These are phyloP conservation scores for Penicillium tannophilum DNA, from an alignment of 495 filamentous ascomycete species.

Conservation along the genomic window DNA sequence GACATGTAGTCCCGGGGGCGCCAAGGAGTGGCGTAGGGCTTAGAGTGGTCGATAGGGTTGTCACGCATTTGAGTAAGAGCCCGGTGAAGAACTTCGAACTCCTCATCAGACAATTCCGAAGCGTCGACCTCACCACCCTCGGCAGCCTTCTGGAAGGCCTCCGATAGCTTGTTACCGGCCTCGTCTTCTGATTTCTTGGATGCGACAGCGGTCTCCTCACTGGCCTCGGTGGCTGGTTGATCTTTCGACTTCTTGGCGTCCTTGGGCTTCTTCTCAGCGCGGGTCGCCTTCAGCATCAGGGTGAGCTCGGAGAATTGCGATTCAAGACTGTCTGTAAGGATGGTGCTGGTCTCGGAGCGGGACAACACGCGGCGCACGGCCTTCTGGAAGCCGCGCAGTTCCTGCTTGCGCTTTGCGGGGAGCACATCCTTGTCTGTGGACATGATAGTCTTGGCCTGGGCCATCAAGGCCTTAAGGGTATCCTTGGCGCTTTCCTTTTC, in stretches of 20 bases:
- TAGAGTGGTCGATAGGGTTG: conserved; percentile 73
- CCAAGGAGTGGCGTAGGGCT: conserved; percentile 94
- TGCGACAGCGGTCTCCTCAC: conserved; percentile 5
- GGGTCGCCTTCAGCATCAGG: conserved; percentile 44
- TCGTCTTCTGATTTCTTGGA: conserved; percentile 25
- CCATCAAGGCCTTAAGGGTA: conserved; percentile 53
- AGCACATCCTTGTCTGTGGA: conserved; percentile 48
- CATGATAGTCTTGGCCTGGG: conserved; percentile 57
- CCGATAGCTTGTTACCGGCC: conserved; percentile 38
- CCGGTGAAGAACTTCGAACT: conserved; percentile 44
- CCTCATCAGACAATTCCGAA: conserved; percentile 41
- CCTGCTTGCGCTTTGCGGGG: conserved; percentile 63
- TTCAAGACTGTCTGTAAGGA: conserved; percentile 52
- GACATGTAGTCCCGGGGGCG: conserved; percentile 82
- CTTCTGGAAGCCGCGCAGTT: conserved; percentile 59
- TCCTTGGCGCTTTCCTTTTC: conserved; percentile 39
- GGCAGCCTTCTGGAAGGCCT: conserved; percentile 46
- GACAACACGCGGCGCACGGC: conserved; percentile 56
- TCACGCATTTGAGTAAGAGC: conserved; percentile 60
- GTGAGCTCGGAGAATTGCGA: conserved; percentile 52
- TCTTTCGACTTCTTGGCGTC: conserved; percentile 27
- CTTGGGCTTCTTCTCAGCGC: conserved; percentile 31
- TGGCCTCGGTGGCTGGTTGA: conserved; percentile 7
- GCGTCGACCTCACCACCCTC: conserved; percentile 42
- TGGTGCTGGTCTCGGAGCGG: conserved; percentile 44